Conservation (phyloP, 1,139 yeast genomes). For the Zygosaccharomyces pseudobailii region DNA sequence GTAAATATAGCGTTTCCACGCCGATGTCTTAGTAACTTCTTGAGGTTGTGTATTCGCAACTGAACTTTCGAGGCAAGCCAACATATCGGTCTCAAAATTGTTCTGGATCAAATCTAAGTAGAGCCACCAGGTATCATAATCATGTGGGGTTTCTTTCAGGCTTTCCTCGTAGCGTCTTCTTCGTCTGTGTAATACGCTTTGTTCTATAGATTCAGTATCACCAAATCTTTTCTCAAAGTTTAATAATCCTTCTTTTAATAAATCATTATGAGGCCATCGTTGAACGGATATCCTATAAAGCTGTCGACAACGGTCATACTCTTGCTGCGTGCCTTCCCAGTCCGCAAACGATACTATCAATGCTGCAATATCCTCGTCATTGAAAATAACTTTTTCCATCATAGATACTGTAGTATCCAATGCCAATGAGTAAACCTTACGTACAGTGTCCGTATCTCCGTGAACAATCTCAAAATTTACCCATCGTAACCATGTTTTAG, state of each 20-base stretch:
- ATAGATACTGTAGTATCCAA: conserved; percentile 47
- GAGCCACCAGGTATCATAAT: conserved; percentile 82
- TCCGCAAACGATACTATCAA: conserved; percentile 55
- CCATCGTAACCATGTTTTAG: conserved; percentile 65
- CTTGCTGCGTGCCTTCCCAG: conserved; percentile 66
- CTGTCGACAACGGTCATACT: conserved; percentile 60
- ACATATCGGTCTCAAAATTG: conserved; percentile 31
- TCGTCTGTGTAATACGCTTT: conserved; percentile 51
- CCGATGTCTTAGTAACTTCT: conserved; percentile 31
- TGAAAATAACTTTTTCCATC: conserved; percentile 14
- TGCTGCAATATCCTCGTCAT: conserved; percentile 36
- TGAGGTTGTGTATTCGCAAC: conserved; percentile 36
- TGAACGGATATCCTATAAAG: conserved; percentile 45
- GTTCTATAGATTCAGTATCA: conserved; percentile 47
- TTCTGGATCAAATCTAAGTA: conserved; percentile 46
- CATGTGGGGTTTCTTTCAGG: conserved; percentile 45
- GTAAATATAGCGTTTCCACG: conserved; percentile 66
- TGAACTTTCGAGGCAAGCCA: conserved; percentile 45
- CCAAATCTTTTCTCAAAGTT: conserved; percentile 68
- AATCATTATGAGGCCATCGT: conserved; percentile 42
- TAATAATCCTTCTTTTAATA: conserved; percentile 46
- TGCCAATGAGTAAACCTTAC: conserved; percentile 66
- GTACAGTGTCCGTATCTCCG: conserved; percentile 45
- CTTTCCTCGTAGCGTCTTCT: conserved; percentile 49
- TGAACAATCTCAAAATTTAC: conserved; percentile 52